Conservation (phyloP, 164 flowering plant genomes). For the Vitis labrusca region DNA sequence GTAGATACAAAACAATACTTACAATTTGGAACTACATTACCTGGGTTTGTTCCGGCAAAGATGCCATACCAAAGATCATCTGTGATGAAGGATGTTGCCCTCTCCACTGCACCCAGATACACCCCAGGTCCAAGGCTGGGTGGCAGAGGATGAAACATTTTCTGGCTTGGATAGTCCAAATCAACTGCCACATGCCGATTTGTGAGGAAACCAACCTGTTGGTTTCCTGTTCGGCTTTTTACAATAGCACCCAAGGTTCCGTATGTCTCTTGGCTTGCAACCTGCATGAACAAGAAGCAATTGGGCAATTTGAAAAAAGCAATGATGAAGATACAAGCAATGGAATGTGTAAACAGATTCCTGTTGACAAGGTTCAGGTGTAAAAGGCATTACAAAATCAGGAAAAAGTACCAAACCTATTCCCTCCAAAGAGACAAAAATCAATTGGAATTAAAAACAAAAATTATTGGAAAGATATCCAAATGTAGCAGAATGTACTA, state of each 20-base stretch:
- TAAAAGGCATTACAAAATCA: background rate
- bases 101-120: conserved; percentile 96
- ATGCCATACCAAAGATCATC: conserved; percentile 99
- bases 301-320: conserved; percentile 2
- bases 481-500: too few relatives aligned
- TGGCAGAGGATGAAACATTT: conserved; percentile 99
- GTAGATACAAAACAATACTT: background rate
- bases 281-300: conserved; percentile 43
- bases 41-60: conserved; percentile 98
- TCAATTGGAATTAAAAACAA: too few relatives aligned
- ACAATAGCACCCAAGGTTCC: conserved; percentile 99
- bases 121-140: conserved; percentile 99
- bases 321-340: background rate
- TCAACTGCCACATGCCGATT: conserved; percentile 98
- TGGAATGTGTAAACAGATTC: background rate
- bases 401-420: background rate
- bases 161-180: conserved; percentile 93
- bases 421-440: background rate
- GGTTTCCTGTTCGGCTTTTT: conserved; percentile 87
- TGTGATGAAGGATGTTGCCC: conserved; percentile 97
- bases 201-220: conserved; percentile 94
- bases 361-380: background rate
- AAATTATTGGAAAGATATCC: too few relatives aligned
- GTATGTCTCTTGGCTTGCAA: conserved; percentile 96
- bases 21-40: conserved; percentile 40